Percentiles rank a stretch among this genome's conserved stretches.
Conservation (phyloP, 2,329 filamentous ascomycete species). For the Boeremia lycopersici region DNA sequence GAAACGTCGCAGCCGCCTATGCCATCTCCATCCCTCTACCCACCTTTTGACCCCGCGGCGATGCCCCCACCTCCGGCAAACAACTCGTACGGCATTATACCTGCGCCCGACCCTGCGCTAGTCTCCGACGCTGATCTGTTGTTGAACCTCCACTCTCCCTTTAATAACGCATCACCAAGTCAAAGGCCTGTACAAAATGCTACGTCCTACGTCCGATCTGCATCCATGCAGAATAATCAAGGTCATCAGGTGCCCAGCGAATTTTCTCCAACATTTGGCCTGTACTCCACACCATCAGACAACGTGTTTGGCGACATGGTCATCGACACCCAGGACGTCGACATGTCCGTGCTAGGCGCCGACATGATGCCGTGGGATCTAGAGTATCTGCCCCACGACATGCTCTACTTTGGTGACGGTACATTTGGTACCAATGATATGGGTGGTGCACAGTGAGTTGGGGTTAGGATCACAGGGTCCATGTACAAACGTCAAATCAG, state of each 20-base stretch:
- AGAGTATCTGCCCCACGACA: conserved; percentile 72
- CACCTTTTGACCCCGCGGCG: conserved; percentile 33
- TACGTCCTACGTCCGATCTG: conserved; percentile 27
- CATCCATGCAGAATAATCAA: conserved; percentile 22
- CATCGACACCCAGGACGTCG: conserved; percentile 78
- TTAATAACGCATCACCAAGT: conserved; percentile 34
- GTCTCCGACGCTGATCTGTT: conserved; percentile 56
- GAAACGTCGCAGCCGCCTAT: conserved; percentile 27
- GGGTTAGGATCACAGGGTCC: not conserved
- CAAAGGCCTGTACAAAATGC: conserved; percentile 21
- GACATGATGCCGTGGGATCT: conserved; percentile 75
- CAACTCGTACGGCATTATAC: conserved; percentile 27
- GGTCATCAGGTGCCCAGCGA: conserved; percentile 4
- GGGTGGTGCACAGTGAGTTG: conserved; percentile 2
- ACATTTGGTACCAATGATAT: conserved; percentile 8
- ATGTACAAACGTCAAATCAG: not conserved
- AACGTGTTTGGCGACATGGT: conserved; percentile 62
- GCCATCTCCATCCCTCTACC: conserved; percentile 31
- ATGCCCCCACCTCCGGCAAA: conserved; percentile 42
- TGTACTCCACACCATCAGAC: conserved; percentile 35
- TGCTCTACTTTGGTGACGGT: conserved; percentile 54
- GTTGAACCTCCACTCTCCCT: conserved; percentile 58
- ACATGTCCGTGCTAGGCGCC: conserved; percentile 71
- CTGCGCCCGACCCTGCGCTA: conserved; percentile 41
- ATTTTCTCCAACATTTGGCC: conserved; percentile 34